Evolutionary conservation across 2,329 filamentous ascomycete species (phyloP).

Genomic region (Phoma sp.): DNA sequence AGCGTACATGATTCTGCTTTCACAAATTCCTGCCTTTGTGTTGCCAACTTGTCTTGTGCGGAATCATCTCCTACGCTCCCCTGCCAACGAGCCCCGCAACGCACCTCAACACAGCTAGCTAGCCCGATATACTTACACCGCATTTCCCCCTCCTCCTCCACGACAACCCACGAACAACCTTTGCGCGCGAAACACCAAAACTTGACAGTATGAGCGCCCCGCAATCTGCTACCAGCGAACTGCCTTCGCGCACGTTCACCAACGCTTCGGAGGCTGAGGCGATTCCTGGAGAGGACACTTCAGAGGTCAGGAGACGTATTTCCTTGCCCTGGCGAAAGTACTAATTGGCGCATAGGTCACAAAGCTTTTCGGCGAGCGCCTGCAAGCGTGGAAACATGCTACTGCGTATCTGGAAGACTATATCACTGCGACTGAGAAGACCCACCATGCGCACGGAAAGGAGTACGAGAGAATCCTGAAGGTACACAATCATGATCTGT

Average conservation of each 20-base stretch:
- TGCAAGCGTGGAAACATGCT: slow-evolving; percentile 96
- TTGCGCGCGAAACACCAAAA: neutral
- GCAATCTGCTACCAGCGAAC: slow-evolving; percentile 38
- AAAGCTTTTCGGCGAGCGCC: slow-evolving; percentile 78
- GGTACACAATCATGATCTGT: slow-evolving; percentile 51
- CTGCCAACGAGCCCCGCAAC: slow-evolving; percentile 17
- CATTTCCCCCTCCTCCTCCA: neutral
- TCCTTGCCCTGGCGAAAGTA: too few species aligned
- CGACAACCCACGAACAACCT: neutral
- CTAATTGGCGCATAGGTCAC: slow-evolving; percentile 39
- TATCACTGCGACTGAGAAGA: slow-evolving; percentile 81
- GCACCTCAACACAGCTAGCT: slow-evolving; percentile 11
- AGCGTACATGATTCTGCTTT: neutral
- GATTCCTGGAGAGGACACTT: slow-evolving; percentile 57
- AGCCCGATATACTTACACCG: slow-evolving; percentile 1
- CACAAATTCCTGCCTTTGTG: neutral
- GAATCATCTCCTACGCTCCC: slow-evolving; percentile 3
- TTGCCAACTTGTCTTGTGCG: neutral
- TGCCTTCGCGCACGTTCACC: slow-evolving; percentile 41
- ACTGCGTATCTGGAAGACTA: slow-evolving; percentile 92
- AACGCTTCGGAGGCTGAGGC: slow-evolving; percentile 53
- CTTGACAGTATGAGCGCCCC: slow-evolving; percentile 38
- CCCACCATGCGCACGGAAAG: slow-evolving; percentile 83
- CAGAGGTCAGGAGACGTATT: slow-evolving; percentile 37
- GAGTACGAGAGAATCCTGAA: slow-evolving; percentile 96